Evolutionary conservation across 169 alveolate species (phyloP), one percentile per base, ranked within the genome.

Genomic region (Plasmodium knowlesi): DNA sequence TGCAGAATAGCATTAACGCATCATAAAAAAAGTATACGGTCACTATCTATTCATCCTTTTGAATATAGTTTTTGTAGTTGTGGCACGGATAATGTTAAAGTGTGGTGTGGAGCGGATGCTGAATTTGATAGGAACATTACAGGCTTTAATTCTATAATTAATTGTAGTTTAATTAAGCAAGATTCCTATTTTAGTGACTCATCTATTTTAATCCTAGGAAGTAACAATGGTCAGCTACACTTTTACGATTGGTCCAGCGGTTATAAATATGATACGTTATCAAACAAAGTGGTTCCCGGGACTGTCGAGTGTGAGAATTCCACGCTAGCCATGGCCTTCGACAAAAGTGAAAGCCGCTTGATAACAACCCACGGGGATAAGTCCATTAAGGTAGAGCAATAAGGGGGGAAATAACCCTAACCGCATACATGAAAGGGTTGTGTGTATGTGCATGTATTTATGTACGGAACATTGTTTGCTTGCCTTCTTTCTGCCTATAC

Each of bases 321-420:
- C 16, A 98, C 99, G 10, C 98, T 98, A 92, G 97, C 98, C 71
- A 92, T 98, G 95, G 97, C 96, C 28, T 98, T 99, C 92, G 99
- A 99, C 95, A 97, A 96, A 95, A 97, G 99, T 88, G 99, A 98
- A 86, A 96, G 98, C 53, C 98, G 99, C 86, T 92, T 99, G 79
- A 97, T 99, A 50, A 99, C 99, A 25, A 99, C 99, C 12, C 99
- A 99, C 89, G 99, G 99, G 81, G 99, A 99, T 96, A 99, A 99
- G 96, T 98, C 99, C 9, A 98, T 99, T 72, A 99, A 99, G 97
- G 98, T 98, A 89, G 74, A 95, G 97, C 93, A 96, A 71, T 34
- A 1, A 37, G 3, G 2, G 28, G 43, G 50, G 83, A 3, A 5
- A 3, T 5, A 32, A 37, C 61, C 34, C 61, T 32, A 32, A 4